Evolutionary conservation across 768 basidiomycete species (phyloP).

Genomic region (Psilocybe cubensis): DNA sequence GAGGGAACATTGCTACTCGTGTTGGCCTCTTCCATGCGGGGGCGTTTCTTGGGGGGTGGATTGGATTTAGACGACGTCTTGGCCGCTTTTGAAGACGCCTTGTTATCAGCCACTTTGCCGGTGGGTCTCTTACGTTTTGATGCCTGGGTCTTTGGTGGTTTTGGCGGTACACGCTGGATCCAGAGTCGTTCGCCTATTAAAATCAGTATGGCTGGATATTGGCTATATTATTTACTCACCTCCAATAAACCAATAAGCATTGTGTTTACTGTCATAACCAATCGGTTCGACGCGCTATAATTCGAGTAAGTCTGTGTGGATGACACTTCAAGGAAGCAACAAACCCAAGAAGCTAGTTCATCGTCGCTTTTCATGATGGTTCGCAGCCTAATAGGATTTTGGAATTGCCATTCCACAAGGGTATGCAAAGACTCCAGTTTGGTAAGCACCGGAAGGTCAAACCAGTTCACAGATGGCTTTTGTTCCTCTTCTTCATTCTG

Average conservation of each 20-base stretch:
- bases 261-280: slow-evolving; percentile 78
- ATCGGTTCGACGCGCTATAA: slow-evolving; percentile 81
- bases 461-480: slow-evolving; percentile 62
- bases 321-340: slow-evolving; percentile 23
- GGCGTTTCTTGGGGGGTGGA: slow-evolving; percentile 15
- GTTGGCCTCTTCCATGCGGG: slow-evolving; percentile 7
- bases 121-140: slow-evolving; percentile 44
- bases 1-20: slow-evolving; percentile 1
- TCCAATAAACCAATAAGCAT: slow-evolving; percentile 88
- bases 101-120: slow-evolving; percentile 13
- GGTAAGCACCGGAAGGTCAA: slow-evolving; percentile 65
- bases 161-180: slow-evolving; percentile 77
- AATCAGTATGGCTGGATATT: slow-evolving; percentile 9
- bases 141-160: slow-evolving; percentile 34
- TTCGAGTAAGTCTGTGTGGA: not conserved
- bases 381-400: slow-evolving; percentile 71
- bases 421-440: slow-evolving; percentile 79
- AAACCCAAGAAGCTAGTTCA: slow-evolving; percentile 77
- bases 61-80: too few relatives aligned
- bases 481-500: slow-evolving; percentile 24
- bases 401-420: slow-evolving; percentile 87
- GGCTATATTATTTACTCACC: slow-evolving; percentile 43
- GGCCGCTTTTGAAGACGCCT: not conserved
- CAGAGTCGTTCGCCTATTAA: slow-evolving; percentile 76
- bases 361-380: slow-evolving; percentile 80